Conservation (phyloP, 441 rosid genomes). For the Pelargonium citronellum region DNA sequence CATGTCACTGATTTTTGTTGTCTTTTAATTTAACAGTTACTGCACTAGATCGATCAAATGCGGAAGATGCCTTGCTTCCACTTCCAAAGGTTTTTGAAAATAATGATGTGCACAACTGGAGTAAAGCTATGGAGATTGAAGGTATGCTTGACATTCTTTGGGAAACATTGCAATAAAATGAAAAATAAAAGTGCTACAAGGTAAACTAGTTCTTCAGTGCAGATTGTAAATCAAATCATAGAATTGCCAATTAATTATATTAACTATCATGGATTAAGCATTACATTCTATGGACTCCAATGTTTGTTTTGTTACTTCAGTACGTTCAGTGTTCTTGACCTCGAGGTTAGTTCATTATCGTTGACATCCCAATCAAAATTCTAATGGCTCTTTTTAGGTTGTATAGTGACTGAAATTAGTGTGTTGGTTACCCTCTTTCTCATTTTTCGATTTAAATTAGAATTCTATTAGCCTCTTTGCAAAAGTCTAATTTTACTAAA, state of each 20-base stretch:
- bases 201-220: background rate
- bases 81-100: conserved; percentile 50
- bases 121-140: conserved; percentile 36
- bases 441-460: no score
- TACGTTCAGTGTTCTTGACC: background rate
- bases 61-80: conserved; percentile 77
- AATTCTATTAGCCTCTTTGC: no score
- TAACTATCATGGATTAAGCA: background rate
- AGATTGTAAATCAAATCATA: background rate
- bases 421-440: no score
- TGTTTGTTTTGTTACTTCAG: background rate
- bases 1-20: conserved; percentile 24
- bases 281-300: background rate
- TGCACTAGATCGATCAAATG: conserved; percentile 81
- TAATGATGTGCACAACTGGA: conserved; percentile 33
- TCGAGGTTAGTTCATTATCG: background rate
- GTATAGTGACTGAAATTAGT: background rate
- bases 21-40: conserved; percentile 46
- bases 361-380: background rate
- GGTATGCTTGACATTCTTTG: conserved; percentile 36
- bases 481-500: no score
- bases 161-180: background rate
- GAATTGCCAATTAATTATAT: background rate
- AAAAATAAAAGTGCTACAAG: background rate
- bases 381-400: background rate